Conservation (phyloP, 1,284 basidiomycete species). For the Takashimella tepidaria region DNA sequence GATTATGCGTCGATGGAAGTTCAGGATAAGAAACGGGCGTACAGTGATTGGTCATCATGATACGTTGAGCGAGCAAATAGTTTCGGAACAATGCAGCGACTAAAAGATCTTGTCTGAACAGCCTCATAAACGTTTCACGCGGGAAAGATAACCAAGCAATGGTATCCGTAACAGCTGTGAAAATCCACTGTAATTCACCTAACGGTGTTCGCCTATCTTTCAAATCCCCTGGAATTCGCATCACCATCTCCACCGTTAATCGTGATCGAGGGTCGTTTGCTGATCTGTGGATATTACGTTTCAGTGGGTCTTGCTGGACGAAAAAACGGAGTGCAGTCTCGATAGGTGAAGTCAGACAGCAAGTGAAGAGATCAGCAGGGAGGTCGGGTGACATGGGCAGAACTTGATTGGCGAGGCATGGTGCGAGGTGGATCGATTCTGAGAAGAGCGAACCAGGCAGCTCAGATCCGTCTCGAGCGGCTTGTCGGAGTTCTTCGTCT, state of each 20-base stretch:
- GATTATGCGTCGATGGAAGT: conserved; percentile 89
- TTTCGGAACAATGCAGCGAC: conserved; percentile 96
- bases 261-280: conserved; percentile 42
- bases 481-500: conserved; percentile 60
- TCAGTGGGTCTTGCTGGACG: conserved; percentile 76
- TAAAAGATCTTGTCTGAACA: conserved; percentile 92
- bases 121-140: conserved; percentile 82
- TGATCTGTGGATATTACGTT: conserved; percentile 60
- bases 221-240: conserved; percentile 92
- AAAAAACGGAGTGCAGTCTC: conserved; percentile 95
- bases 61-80: conserved; percentile 91
- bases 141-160: conserved; percentile 99
- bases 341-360: conserved; percentile 95
- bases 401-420: conserved; percentile 85
- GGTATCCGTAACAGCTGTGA: conserved; percentile 97
- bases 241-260: conserved; percentile 83
- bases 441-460: conserved; percentile 62
- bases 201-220: conserved; percentile 94
- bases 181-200: conserved; percentile 98
- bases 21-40: conserved; percentile 91
- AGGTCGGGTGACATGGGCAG: conserved; percentile 94
- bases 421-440: conserved; percentile 91
- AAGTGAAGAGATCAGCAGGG: conserved; percentile 95
- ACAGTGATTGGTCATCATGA: conserved; percentile 98
- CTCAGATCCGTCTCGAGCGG: conserved; percentile 47